A percentile compares a stretch with the other conserved stretches of the same genome.
phyloP scores from a whole-genome alignment of 331 rosid genomes.

The Erythrophleum ivorense region DNA sequence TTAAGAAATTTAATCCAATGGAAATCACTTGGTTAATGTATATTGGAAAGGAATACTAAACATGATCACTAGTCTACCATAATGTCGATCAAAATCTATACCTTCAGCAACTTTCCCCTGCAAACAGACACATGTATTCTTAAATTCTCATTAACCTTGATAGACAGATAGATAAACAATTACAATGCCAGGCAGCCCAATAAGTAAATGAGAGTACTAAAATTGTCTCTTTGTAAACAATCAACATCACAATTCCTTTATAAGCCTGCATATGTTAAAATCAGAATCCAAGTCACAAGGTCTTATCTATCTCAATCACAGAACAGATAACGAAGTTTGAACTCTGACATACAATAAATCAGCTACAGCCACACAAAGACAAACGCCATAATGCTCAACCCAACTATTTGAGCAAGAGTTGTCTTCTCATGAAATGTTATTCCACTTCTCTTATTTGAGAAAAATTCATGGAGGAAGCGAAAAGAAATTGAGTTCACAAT shows the following conservation, averaged over 20 bases:
- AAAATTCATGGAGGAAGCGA: neutral
- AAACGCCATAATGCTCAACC: neutral
- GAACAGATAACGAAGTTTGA: neutral
- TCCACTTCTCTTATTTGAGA: neutral
- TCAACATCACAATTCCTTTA: neutral
- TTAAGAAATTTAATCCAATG: constrained; percentile 26
- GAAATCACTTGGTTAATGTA: constrained; percentile 93
- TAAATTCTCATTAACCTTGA: constrained; percentile 22
- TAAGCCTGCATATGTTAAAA: neutral
- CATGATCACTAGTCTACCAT: constrained; percentile 96
- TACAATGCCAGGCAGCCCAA: neutral
- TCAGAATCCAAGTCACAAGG: neutral
- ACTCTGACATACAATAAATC: neutral
- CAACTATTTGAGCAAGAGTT: neutral
- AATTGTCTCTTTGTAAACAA: neutral
- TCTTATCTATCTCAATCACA: neutral
- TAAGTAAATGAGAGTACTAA: neutral
- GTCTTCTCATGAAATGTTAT: neutral
- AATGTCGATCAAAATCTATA: constrained; percentile 93
- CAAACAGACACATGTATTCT: constrained; percentile 38
- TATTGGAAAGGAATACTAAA: constrained; percentile 96
- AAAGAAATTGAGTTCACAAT: neutral
- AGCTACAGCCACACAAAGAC: constrained; percentile 4
- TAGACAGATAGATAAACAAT: neutral
- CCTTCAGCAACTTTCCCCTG: constrained; percentile 98